phyloP scores from a whole-genome alignment of 495 filamentous ascomycete species.

The Geoglossum glabrum region DNA sequence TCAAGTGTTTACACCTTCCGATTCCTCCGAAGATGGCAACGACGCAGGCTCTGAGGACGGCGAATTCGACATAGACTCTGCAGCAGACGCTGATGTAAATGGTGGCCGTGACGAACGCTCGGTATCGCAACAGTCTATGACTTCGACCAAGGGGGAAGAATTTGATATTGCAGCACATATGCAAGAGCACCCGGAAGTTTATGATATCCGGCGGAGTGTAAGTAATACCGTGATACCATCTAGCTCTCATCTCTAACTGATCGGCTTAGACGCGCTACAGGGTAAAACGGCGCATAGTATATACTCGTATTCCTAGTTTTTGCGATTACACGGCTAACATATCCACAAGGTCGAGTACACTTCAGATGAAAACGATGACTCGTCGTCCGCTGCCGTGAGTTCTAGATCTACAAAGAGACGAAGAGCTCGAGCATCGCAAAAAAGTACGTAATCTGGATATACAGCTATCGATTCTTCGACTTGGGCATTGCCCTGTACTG shows the following conservation, averaged over 20 bases:
- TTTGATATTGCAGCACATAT: conserved; percentile 63
- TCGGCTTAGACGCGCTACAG: neutral
- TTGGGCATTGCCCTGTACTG: neutral
- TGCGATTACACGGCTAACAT: neutral
- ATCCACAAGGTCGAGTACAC: conserved; percentile 40
- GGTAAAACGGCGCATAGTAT: neutral
- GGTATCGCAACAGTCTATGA: conserved; percentile 41
- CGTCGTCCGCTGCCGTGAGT: conserved; percentile 37
- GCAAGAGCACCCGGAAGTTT: conserved; percentile 81
- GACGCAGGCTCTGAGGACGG: conserved; percentile 54
- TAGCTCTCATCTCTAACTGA: neutral
- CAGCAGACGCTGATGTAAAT: conserved; percentile 6
- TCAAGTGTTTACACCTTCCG: conserved; percentile 27
- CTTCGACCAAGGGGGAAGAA: conserved; percentile 52
- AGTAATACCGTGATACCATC: conserved; percentile 11
- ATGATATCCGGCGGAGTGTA: conserved; percentile 84
- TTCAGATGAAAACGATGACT: conserved; percentile 49
- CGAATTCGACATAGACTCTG: conserved; percentile 53
- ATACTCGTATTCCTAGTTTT: neutral
- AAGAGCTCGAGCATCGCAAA: conserved; percentile 17
- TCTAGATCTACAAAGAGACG: conserved; percentile 22
- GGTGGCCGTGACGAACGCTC: conserved; percentile 31
- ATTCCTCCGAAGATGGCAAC: conserved; percentile 36
- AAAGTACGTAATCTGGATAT: conserved; percentile 14
- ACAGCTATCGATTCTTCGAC: neutral